phyloP scores from a whole-genome alignment of 2,329 filamentous ascomycete genomes.

The Venturia effusa region DNA sequence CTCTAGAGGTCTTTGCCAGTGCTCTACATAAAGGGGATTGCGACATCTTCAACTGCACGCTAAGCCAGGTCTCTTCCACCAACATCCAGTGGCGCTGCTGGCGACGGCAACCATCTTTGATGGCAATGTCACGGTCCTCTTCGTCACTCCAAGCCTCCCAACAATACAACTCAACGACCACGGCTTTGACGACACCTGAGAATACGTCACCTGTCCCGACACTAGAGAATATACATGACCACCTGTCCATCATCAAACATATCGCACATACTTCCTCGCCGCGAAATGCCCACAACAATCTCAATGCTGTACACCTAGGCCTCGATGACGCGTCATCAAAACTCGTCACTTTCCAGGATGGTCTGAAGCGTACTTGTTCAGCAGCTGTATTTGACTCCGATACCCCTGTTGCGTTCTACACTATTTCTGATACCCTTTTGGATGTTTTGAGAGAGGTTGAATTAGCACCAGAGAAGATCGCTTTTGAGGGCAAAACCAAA shows the following conservation, averaged over 20 bases:
- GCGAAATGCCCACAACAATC: not conserved
- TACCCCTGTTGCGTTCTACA: not conserved
- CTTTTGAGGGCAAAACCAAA: not conserved
- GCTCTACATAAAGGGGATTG: not conserved
- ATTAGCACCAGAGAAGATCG: not conserved
- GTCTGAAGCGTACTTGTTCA: not conserved
- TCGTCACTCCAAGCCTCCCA: not conserved
- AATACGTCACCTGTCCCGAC: not conserved
- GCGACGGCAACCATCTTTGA: not conserved
- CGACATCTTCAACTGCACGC: not conserved
- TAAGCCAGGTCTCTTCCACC: not conserved
- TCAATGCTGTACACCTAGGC: not conserved
- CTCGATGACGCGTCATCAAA: not conserved
- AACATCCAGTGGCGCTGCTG: not conserved
- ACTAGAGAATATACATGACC: not conserved
- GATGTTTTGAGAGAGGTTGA: not conserved
- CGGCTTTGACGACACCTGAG: not conserved
- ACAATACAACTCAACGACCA: not conserved
- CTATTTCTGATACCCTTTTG: not conserved
- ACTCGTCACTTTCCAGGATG: not conserved
- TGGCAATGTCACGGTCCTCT: not conserved
- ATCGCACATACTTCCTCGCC: not conserved
- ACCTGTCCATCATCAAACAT: not conserved
- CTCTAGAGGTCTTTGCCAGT: not conserved
- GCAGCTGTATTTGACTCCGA: not conserved